Conservation (phyloP, 2,329 filamentous ascomycete genomes). For the Orbilia quercus region DNA sequence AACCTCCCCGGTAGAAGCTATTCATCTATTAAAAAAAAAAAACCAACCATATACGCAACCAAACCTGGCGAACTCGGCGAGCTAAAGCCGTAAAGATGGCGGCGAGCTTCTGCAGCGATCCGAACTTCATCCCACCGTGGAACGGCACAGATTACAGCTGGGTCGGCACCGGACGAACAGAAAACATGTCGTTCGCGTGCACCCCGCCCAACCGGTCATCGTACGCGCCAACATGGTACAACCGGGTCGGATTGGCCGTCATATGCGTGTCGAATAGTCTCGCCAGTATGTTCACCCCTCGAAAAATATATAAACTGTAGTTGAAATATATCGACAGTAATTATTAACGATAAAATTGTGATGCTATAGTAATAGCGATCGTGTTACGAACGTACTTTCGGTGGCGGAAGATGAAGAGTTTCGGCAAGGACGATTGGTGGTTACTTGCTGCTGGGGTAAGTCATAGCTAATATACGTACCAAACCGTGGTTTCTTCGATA, state of each 20-base stretch:
- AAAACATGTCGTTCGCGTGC: conserved; percentile 36
- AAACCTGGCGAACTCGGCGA: too few species aligned
- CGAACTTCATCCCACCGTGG: conserved; percentile 21
- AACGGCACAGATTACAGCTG: conserved; percentile 48
- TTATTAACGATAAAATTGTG: not conserved
- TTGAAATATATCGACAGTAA: too few species aligned
- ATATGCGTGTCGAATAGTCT: conserved; percentile 59
- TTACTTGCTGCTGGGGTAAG: conserved; percentile 60
- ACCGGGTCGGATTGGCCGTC: conserved; percentile 59
- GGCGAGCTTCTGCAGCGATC: conserved; percentile 26
- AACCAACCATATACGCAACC: too few species aligned
- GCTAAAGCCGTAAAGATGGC: conserved; percentile 17
- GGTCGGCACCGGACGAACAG: conserved; percentile 33
- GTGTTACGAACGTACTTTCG: conserved; percentile 59
- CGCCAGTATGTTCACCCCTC: conserved; percentile 53
- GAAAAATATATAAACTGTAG: too few species aligned
- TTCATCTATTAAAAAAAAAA: too few species aligned
- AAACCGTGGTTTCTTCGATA: too few species aligned
- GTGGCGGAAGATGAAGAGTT: conserved; percentile 58
- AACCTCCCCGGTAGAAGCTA: too few species aligned
- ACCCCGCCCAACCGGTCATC: conserved; percentile 58
- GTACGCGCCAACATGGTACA: conserved; percentile 58
- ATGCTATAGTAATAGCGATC: conserved; percentile 59
- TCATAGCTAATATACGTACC: not conserved
- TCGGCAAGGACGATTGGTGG: conserved; percentile 60